Evolutionary conservation across 2,329 filamentous ascomycete genomes (phyloP), one percentile per base, ranked within the genome.

Genomic region (Hypoxylon sp.): DNA sequence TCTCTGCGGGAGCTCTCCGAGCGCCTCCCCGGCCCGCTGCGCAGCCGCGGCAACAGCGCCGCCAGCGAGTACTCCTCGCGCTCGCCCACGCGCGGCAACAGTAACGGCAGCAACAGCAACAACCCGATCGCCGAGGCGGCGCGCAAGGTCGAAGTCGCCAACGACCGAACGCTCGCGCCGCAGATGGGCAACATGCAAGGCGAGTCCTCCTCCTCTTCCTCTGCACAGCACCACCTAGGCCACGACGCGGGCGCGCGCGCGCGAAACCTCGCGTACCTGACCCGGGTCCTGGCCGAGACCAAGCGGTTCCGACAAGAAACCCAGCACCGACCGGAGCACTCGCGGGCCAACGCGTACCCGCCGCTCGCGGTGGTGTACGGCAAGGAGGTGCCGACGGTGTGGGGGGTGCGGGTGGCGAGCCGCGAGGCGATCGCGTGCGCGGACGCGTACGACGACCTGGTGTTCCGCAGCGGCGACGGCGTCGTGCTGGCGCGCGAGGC

Each of bases 381-480:
- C 47, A 96, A 96, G 69, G 85, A 84, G 16, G 89, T 88, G 1
- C 92, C 92, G 0, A 97, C 92, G 0, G 89, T 96, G 1, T 91
- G 86, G 66, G 91, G 88, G 0, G 90, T 90, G 0, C 85, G 87
- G 32, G 90, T 97, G 0, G 74, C 81, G 9, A 83, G 84, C 2
- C 78, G 81, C 3, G 91, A 93, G 44, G 85, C 81, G 0, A 96
- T 97, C 60, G 81, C 84, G 38, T 83, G 84, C 54, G 76, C 83
- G 0, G 90, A 95, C 69, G 87, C 84, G 0, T 97, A 96, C 68
- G 91, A 96, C 59, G 87, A 95, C 62, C 78, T 97, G 2, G 82
- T 90, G 0, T 97, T 97, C 72, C 88, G 89, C 0, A 87, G 87
- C 15, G 91, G 92, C 2, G 92, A 97, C 67, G 93, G 92, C 0